phyloP scores from a whole-genome alignment of 129 eudicot species.

The Centella asiatica region DNA sequence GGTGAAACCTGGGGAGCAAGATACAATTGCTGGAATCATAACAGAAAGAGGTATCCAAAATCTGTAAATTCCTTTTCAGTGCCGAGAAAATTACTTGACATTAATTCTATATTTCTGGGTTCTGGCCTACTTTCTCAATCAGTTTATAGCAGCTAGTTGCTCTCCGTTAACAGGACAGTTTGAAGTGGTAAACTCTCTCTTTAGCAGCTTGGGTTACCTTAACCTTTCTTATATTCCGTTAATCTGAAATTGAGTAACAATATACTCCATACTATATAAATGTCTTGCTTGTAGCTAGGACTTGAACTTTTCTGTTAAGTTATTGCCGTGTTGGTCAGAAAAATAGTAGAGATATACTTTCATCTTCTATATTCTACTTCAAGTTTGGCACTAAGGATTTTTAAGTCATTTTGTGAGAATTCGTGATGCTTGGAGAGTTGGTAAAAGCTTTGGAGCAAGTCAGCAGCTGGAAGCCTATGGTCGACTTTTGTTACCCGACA shows the following conservation, averaged over 20 bases:
- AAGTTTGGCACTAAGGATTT: neutral
- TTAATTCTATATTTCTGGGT: neutral
- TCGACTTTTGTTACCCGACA: neutral
- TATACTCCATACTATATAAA: no score
- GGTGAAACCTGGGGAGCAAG: conserved; percentile 90
- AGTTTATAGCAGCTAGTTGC: neutral
- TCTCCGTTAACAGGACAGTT: neutral
- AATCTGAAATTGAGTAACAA: no score
- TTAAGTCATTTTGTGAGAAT: neutral
- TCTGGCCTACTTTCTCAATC: neutral
- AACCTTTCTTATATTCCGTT: no score
- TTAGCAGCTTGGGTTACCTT: neutral
- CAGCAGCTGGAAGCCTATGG: neutral
- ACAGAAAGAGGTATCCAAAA: conserved; percentile 75
- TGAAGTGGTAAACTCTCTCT: neutral
- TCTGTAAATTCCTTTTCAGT: neutral
- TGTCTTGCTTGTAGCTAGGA: no score
- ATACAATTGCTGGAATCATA: conserved; percentile 87
- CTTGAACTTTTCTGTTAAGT: no score
- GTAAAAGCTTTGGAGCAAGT: neutral
- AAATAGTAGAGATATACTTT: neutral
- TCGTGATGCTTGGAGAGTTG: neutral
- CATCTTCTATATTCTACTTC: neutral
- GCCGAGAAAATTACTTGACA: neutral
- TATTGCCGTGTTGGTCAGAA: no score